Evolutionary conservation across 2,329 filamentous ascomycete species (phyloP).

Genomic region (Phaeophleospora eucalypticola): DNA sequence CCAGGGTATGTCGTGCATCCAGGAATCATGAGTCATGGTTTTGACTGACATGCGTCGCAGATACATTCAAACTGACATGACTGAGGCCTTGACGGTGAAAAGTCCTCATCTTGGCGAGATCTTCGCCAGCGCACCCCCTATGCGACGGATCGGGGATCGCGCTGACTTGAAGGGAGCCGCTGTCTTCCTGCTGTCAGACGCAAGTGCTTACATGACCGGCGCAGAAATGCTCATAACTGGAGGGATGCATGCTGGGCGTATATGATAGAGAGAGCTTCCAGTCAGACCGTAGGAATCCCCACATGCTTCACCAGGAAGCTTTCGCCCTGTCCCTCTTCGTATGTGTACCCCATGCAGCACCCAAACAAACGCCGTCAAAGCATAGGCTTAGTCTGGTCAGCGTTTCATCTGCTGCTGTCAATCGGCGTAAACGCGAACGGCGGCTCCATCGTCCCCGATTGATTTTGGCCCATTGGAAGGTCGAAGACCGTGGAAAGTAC

Average conservation of each 20-base stretch:
- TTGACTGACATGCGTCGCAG: background rate
- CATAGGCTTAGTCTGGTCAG: too few relatives aligned
- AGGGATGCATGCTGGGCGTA: conserved; percentile 36
- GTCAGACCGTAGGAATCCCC: too few relatives aligned
- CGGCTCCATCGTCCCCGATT: too few relatives aligned
- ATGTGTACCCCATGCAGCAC: too few relatives aligned
- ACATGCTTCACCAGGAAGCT: too few relatives aligned
- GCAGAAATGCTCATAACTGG: conserved; percentile 38
- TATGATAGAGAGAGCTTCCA: too few relatives aligned
- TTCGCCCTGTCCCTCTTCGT: too few relatives aligned
- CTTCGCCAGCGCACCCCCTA: conserved; percentile 40
- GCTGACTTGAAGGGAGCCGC: conserved; percentile 39
- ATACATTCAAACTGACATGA: conserved; percentile 37
- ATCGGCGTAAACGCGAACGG: too few relatives aligned
- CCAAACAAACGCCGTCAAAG: too few relatives aligned
- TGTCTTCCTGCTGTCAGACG: conserved; percentile 39
- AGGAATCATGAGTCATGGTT: background rate
- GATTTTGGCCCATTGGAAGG: too few relatives aligned
- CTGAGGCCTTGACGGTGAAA: conserved; percentile 27
- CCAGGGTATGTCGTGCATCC: conserved; percentile 2
- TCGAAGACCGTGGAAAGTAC: too few relatives aligned
- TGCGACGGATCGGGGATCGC: conserved; percentile 37
- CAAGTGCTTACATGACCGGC: conserved; percentile 37
- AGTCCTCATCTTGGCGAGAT: conserved; percentile 32
- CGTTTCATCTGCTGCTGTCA: too few relatives aligned